These are phyloP conservation scores for Mucor saturninus DNA, from an alignment of 371 early-diverging fungal genomes.

Conservation along the genomic window DNA sequence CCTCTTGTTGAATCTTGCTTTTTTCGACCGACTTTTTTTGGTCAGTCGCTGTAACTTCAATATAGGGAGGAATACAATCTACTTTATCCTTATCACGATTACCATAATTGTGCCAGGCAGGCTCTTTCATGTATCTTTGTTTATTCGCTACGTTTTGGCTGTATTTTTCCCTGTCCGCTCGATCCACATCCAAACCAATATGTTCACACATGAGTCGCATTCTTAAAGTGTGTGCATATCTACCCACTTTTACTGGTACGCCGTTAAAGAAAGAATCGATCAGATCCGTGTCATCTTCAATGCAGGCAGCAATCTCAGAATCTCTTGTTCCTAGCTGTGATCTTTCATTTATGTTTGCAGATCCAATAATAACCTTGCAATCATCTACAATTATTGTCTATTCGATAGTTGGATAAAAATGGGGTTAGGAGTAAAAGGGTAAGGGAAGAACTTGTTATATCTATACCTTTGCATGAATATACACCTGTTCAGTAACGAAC, in stretches of 20 bases:
- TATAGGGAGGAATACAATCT: constrained; percentile 23
- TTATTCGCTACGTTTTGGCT: not conserved
- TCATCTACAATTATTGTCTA: constrained; percentile 84
- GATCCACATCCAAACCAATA: constrained; percentile 63
- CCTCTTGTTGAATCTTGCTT: constrained; percentile 12
- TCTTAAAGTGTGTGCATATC: constrained; percentile 74
- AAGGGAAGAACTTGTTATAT: not conserved
- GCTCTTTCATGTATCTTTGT: constrained; percentile 7
- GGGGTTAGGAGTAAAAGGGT: not conserved
- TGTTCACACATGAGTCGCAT: constrained; percentile 81
- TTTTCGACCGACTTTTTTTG: not conserved
- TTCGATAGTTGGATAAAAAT: not conserved
- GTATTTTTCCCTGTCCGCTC: constrained; percentile 22
- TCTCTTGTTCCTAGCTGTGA: constrained; percentile 86
- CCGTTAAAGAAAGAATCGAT: constrained; percentile 68
- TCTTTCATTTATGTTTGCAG: constrained; percentile 88
- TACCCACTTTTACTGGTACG: constrained; percentile 60
- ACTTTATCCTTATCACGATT: constrained; percentile 2
- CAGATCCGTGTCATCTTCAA: constrained; percentile 67
- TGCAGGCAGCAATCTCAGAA: constrained; percentile 82
- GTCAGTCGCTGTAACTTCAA: constrained; percentile 11
- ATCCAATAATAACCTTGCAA: constrained; percentile 77
- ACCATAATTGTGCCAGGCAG: constrained; percentile 9
- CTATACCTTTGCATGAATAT: constrained; percentile 85
- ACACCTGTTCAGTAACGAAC: constrained; percentile 82